Evolutionary conservation across 768 basidiomycete genomes (phyloP).

Genomic region (Leccinum subtestaceum): DNA sequence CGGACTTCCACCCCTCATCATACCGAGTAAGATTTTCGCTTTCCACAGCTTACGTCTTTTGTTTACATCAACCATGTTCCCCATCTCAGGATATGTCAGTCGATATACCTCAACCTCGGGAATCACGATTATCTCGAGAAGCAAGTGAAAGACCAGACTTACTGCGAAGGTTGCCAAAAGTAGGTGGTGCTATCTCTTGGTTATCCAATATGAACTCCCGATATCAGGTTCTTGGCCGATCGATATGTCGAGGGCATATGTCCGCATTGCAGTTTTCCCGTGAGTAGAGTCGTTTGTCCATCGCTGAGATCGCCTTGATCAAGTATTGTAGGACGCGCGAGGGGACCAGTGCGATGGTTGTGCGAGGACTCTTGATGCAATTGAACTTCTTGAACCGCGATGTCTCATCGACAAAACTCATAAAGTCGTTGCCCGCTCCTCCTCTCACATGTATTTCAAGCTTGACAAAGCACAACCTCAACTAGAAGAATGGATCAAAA

Average conservation of each 20-base stretch:
- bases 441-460: conserved; percentile 89
- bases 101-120: conserved; percentile 81
- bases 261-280: conserved; percentile 87
- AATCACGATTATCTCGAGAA: conserved; percentile 74
- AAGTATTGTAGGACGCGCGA: conserved; percentile 71
- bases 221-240: conserved; percentile 84
- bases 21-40: conserved; percentile 60
- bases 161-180: conserved; percentile 90
- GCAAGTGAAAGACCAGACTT: conserved; percentile 89
- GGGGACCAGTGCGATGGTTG: conserved; percentile 98
- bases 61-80: not conserved
- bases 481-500: conserved; percentile 85
- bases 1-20: conserved; percentile 89
- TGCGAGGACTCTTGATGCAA: conserved; percentile 86
- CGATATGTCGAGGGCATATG: conserved; percentile 98
- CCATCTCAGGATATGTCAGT: conserved; percentile 74
- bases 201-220: conserved; percentile 8
- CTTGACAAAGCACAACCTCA: conserved; percentile 79
- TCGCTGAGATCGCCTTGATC: not conserved
- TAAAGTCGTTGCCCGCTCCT: conserved; percentile 67
- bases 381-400: conserved; percentile 92
- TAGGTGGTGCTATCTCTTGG: conserved; percentile 30
- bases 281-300: conserved; percentile 30
- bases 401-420: conserved; percentile 86
- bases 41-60: not conserved